Conservation (phyloP, 371 early-diverging fungal species). For the Mortierella sp. region DNA sequence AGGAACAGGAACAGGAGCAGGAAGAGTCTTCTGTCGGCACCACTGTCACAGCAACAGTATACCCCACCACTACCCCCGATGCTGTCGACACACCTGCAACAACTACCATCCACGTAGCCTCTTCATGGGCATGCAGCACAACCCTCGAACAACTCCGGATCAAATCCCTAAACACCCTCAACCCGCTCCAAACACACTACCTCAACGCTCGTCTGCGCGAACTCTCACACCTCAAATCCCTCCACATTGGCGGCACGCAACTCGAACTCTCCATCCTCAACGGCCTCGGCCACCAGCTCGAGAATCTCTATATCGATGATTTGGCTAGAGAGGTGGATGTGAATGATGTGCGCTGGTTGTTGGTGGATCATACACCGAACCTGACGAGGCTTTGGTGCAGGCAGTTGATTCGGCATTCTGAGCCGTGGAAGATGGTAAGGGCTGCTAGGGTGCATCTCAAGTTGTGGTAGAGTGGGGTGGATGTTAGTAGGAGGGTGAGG, state of each 20-base stretch:
- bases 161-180: conserved; percentile 41
- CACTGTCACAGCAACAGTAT: conserved; percentile 21
- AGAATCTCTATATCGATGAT: conserved; percentile 46
- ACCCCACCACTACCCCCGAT: conserved; percentile 18
- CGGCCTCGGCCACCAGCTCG: conserved; percentile 50
- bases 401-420: conserved; percentile 51
- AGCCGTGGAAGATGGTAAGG: conserved; percentile 48
- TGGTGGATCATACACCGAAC: conserved; percentile 51
- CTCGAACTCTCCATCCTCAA: conserved; percentile 44
- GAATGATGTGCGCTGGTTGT: conserved; percentile 44
- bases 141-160: conserved; percentile 41
- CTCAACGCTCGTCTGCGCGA: conserved; percentile 49
- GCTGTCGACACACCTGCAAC: not conserved
- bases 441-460: conserved; percentile 31
- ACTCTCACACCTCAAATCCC: conserved; percentile 37
- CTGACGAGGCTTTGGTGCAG: conserved; percentile 52
- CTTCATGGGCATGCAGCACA: conserved; percentile 41
- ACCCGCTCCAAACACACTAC: conserved; percentile 28
- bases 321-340: conserved; percentile 47
- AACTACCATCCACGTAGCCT: not conserved
- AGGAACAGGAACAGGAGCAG: too few species aligned
- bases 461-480: conserved; percentile 32
- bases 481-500: not conserved
- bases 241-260: conserved; percentile 55
- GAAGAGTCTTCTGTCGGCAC: not conserved